phyloP scores from a whole-genome alignment of 352 stramenopile species.

The Phytophthora vignae region DNA sequence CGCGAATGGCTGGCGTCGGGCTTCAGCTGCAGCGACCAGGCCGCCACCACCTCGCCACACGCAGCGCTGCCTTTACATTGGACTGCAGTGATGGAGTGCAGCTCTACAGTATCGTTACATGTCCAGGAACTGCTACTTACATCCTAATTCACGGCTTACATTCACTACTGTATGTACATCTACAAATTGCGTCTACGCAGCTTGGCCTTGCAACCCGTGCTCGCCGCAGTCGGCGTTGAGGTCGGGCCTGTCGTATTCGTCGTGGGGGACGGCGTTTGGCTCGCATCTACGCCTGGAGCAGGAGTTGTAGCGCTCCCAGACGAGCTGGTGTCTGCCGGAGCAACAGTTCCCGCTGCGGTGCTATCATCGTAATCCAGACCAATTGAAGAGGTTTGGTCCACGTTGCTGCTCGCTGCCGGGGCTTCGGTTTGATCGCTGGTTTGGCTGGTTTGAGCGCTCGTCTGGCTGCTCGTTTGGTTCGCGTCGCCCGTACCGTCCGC shows the following conservation, averaged over 20 bases:
- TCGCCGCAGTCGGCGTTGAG: conserved; percentile 3
- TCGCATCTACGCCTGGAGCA: conserved; percentile 1
- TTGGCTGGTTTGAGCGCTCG: neutral
- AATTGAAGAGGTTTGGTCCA: conserved; percentile 11
- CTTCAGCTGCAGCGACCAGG: neutral
- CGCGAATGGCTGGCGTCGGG: conserved; percentile 13
- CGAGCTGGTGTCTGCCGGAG: neutral
- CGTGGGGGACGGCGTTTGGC: conserved; percentile 2
- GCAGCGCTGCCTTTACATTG: conserved; percentile 14
- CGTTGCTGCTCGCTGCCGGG: conserved; percentile 7
- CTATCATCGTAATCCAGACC: conserved; percentile 1
- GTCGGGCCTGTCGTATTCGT: conserved; percentile 5
- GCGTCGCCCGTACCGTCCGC: conserved; percentile 18
- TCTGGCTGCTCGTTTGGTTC: conserved; percentile 11
- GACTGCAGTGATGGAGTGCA: neutral
- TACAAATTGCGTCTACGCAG: conserved; percentile 25
- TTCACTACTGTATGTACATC: conserved; percentile 5
- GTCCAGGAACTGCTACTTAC: no score
- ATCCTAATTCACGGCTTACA: no score
- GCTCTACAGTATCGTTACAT: conserved; percentile 11
- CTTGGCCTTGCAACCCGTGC: conserved; percentile 29
- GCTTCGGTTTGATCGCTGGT: neutral
- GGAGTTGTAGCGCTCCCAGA: conserved; percentile 6
- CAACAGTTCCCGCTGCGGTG: conserved; percentile 6
- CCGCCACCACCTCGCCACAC: neutral